A percentile compares a stretch with the other conserved stretches of the same genome.
These are phyloP conservation scores for Trichoderma virens DNA, from an alignment of 495 filamentous ascomycete genomes.

Conservation along the genomic window DNA sequence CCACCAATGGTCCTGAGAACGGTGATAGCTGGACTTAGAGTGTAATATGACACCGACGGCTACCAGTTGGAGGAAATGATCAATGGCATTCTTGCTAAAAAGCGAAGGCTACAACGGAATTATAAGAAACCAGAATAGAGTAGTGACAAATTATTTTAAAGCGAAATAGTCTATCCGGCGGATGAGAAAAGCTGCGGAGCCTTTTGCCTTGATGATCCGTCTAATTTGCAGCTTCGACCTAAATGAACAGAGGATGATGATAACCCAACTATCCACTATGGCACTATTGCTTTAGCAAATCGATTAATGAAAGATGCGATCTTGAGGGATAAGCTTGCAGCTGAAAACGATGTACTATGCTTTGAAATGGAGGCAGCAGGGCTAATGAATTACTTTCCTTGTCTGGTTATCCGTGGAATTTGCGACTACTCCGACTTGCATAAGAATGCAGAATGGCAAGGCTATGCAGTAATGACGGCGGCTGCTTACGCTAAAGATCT, in stretches of 20 bases:
- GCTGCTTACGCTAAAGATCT: slow-evolving; percentile 21
- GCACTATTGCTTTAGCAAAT: slow-evolving; percentile 36
- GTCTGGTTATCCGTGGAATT: slow-evolving; percentile 32
- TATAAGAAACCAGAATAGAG: no score
- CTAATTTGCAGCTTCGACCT: background rate
- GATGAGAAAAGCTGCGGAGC: no score
- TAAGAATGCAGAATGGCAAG: slow-evolving; percentile 26
- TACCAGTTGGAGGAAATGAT: no score
- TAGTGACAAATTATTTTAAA: no score
- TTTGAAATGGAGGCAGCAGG: slow-evolving; percentile 24
- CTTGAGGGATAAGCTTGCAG: slow-evolving; percentile 6
- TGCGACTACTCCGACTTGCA: slow-evolving; percentile 35
- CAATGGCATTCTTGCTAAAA: no score
- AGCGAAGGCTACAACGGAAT: no score
- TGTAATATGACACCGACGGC: no score
- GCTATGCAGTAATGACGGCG: slow-evolving; percentile 17
- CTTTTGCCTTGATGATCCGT: no score
- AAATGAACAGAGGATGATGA: slow-evolving; percentile 2
- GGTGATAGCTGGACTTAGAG: background rate
- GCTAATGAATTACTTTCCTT: slow-evolving; percentile 21
- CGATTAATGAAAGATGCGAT: slow-evolving; percentile 21
- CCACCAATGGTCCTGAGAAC: slow-evolving; percentile 20
- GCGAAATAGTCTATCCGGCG: no score
- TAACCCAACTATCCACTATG: slow-evolving; percentile 28
- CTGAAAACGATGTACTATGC: slow-evolving; percentile 10